phyloP scores from a whole-genome alignment of 371 early-diverging fungal genomes.

The Mucor indicus region DNA sequence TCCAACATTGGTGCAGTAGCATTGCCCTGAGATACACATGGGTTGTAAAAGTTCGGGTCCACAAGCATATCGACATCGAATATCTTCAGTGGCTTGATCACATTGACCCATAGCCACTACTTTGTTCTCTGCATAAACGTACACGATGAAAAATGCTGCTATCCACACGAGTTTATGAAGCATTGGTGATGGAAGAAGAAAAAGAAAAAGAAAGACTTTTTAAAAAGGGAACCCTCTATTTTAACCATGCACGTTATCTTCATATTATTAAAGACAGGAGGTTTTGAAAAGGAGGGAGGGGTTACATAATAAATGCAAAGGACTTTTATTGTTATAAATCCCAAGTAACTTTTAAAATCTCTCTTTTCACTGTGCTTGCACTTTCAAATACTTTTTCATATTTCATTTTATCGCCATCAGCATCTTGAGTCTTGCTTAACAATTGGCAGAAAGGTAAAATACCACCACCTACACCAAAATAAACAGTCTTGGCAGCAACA shows the following conservation, averaged over 20 bases:
- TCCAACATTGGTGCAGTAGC: conserved; percentile 27
- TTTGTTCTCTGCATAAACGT: too few relatives aligned
- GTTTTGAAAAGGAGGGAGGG: too few relatives aligned
- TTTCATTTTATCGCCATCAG: conserved; percentile 53
- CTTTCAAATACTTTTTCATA: conserved; percentile 61
- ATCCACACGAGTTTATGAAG: too few relatives aligned
- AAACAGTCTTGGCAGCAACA: conserved; percentile 90
- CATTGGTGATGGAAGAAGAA: too few relatives aligned
- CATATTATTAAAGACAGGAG: too few relatives aligned
- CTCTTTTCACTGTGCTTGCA: conserved; percentile 71
- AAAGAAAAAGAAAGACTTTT: too few relatives aligned
- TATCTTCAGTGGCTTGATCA: not conserved
- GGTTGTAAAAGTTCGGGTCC: conserved; percentile 15
- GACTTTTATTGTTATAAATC: conserved; percentile 14
- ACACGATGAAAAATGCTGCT: too few relatives aligned
- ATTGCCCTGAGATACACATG: conserved; percentile 18
- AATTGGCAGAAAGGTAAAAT: conserved; percentile 67
- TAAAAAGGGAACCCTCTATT: too few relatives aligned
- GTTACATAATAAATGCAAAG: too few relatives aligned
- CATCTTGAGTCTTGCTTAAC: conserved; percentile 36
- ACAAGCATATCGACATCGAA: conserved; percentile 11
- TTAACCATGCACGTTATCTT: too few relatives aligned
- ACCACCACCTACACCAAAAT: conserved; percentile 89
- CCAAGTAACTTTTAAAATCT: conserved; percentile 74
- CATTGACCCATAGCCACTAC: too few relatives aligned